Conservation (phyloP, 805 yeast genomes). For the Sugiyamaella boreocaroliniensis region DNA sequence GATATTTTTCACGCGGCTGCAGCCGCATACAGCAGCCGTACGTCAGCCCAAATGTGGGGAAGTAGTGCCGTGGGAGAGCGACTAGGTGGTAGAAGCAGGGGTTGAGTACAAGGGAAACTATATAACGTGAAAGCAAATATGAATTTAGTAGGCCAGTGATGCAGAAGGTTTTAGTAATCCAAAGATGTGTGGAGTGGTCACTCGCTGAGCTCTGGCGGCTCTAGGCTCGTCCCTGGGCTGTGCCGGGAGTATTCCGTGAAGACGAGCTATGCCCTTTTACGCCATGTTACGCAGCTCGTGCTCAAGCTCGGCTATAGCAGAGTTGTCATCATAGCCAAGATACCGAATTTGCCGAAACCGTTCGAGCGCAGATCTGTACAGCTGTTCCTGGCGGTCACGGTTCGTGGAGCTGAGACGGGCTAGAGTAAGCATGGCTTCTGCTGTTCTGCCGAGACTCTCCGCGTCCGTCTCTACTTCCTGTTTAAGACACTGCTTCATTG, state of each 20-base stretch:
- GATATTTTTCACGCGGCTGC: not conserved
- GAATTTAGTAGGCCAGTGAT: too few relatives aligned
- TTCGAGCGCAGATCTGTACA: not conserved
- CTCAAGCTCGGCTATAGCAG: not conserved
- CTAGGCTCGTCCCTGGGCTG: too few relatives aligned
- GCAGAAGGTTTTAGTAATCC: too few relatives aligned
- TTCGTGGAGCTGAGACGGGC: not conserved
- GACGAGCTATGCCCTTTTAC: not conserved
- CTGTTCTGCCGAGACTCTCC: not conserved
- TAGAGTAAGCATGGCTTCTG: not conserved
- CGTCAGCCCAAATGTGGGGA: too few relatives aligned
- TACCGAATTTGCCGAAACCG: not conserved
- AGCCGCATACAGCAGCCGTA: not conserved
- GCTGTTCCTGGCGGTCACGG: not conserved
- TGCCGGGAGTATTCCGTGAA: too few relatives aligned
- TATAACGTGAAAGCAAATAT: too few relatives aligned
- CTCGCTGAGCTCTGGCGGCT: too few relatives aligned
- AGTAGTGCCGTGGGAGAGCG: too few relatives aligned
- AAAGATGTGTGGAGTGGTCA: too few relatives aligned
- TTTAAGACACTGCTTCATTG: not conserved
- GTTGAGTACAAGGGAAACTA: too few relatives aligned
- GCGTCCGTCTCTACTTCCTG: not conserved
- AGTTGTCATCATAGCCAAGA: not conserved
- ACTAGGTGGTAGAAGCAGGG: too few relatives aligned
- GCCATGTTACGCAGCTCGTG: not conserved